Conservation (phyloP, 164 flowering plant species). For the Stephania yunnanensis region DNA sequence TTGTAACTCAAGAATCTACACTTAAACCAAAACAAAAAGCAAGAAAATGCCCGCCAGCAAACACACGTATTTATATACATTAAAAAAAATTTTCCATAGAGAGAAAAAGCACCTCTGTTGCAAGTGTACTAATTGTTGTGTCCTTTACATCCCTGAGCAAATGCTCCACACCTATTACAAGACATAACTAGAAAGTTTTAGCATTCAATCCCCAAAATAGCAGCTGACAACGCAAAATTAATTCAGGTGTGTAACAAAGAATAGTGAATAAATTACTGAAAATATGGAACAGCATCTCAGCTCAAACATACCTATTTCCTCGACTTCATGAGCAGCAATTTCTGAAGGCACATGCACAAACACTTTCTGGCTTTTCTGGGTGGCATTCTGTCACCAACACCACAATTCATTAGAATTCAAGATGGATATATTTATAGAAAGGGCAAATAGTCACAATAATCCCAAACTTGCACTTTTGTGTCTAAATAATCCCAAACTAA, state of each 20-base stretch:
- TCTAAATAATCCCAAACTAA: too few species aligned
- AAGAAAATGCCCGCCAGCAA: background rate
- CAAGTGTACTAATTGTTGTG: constrained; percentile 92
- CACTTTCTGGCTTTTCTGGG: constrained; percentile 96
- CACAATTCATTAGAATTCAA: background rate
- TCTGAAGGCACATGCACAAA: constrained; percentile 98
- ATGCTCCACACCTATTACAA: constrained; percentile 84
- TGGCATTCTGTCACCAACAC: constrained; percentile 74
- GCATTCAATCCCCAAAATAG: background rate
- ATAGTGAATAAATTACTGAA: background rate
- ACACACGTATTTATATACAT: too few species aligned
- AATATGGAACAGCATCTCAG: background rate
- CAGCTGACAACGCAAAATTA: background rate
- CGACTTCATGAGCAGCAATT: constrained; percentile 99
- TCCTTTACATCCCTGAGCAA: constrained; percentile 97
- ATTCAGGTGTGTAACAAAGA: background rate
- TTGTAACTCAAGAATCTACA: background rate
- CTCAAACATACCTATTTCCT: constrained; percentile 78
- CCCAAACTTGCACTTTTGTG: too few species aligned
- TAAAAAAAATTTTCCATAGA: background rate
- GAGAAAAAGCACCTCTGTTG: constrained; percentile 68
- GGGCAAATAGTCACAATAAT: background rate
- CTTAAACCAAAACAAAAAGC: background rate
- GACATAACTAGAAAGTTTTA: background rate
- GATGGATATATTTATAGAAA: background rate